Conservation (phyloP, 257 asterid genomes). For the Rubia yunnanensis region DNA sequence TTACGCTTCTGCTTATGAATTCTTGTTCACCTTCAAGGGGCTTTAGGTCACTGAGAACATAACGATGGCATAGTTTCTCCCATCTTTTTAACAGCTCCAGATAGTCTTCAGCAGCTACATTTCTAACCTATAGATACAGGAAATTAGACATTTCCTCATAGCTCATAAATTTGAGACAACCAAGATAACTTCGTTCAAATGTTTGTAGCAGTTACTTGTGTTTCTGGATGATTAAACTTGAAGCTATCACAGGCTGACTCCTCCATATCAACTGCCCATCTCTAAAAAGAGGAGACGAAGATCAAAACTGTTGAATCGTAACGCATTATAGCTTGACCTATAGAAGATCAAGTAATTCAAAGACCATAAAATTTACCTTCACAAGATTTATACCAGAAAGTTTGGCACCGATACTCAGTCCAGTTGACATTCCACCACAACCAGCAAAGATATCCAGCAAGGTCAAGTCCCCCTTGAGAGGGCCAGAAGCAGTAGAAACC, state of each 20-base stretch:
- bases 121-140: constrained; percentile 53
- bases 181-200: background rate
- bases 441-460: constrained; percentile 76
- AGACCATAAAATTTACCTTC: constrained; percentile 34
- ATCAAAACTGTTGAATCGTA: background rate
- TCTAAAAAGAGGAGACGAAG: constrained; percentile 29
- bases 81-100: constrained; percentile 65
- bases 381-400: constrained; percentile 53
- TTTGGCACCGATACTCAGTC: constrained; percentile 77
- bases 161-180: background rate
- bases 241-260: constrained; percentile 77
- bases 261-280: constrained; percentile 81
- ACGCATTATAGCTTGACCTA: background rate
- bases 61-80: constrained; percentile 51
- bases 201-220: constrained; percentile 27
- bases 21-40: constrained; percentile 22
- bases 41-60: constrained; percentile 29
- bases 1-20: constrained; percentile 26
- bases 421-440: constrained; percentile 98
- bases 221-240: constrained; percentile 82
- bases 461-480: constrained; percentile 41
- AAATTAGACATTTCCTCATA: background rate
- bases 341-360: background rate
- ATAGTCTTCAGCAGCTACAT: constrained; percentile 69
- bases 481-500: constrained; percentile 27